Evolutionary conservation across 1,284 basidiomycete genomes (phyloP).

Genomic region (Cutaneotrichosporon cavernicola): DNA sequence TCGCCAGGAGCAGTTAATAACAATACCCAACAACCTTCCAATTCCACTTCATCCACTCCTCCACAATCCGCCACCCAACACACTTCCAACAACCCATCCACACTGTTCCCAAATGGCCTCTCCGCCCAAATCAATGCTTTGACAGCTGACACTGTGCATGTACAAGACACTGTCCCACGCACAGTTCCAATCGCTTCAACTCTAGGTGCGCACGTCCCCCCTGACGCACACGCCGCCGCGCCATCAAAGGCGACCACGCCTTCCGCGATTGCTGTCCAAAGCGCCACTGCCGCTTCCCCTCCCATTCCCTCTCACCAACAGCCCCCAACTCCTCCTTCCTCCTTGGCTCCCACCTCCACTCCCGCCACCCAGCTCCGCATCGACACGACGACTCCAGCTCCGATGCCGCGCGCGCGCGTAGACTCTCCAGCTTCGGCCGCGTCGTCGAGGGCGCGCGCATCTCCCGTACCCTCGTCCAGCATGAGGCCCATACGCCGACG

Average conservation of each 20-base stretch:
- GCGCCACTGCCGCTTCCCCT: neutral
- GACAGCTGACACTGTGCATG: neutral
- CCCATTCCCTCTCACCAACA: neutral
- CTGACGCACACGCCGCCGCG: neutral
- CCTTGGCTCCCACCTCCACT: slow-evolving; percentile 1
- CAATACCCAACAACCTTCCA: slow-evolving; percentile 1
- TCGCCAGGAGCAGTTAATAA: neutral
- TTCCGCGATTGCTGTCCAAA: neutral
- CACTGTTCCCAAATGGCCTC: neutral
- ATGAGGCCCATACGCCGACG: neutral
- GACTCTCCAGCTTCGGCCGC: neutral
- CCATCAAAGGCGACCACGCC: neutral
- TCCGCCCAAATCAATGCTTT: neutral
- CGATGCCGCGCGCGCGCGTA: neutral
- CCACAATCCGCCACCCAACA: neutral
- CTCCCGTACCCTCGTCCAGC: slow-evolving; percentile 5
- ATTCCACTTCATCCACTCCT: slow-evolving; percentile 1
- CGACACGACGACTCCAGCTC: neutral
- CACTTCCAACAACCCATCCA: neutral
- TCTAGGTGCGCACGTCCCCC: neutral
- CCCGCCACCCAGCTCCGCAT: neutral
- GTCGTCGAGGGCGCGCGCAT: neutral
- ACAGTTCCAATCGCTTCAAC: neutral
- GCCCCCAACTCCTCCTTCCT: neutral
- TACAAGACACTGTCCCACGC: slow-evolving; percentile 4